Base-by-base conservation (phyloP, 2,329 filamentous ascomycete genomes). In the Plectosphaerella plurivora region DNA sequence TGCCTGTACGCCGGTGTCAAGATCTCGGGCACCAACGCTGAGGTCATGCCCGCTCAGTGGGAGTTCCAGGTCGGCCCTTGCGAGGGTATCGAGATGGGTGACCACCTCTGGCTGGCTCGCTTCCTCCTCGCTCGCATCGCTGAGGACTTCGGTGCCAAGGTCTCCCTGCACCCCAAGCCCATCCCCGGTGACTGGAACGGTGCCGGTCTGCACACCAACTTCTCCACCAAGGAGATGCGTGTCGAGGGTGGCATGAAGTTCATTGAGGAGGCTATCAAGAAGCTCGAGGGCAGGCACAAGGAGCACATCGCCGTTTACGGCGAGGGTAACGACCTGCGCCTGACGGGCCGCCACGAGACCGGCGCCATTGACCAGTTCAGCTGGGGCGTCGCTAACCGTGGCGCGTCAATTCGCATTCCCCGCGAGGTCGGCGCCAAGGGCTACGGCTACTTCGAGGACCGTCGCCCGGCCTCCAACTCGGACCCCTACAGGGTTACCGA, bases 31-130 rank as follows among this genome's bases (percentile, higher is more conserved):
- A 97, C 94, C 78, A 99, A 99, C 74, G 94, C 94, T 60, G 94
- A 99, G 82, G 94, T 99, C 67, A 96, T 97, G 89, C 89, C 91
- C 59, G 91, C 89, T 55, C 93, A 97, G 75, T 97, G 93, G 93
- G 93, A 97, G 73, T 97, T 90, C 85, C 93, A 97, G 72, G 89
- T 97, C 65, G 93, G 93, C 53, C 93, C 93, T 59, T 96, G 90
- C 75, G 73, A 78, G 51, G 93, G 91, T 59, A 97, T 97, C 64
- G 78, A 86, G 70, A 88, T 97, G 81, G 94, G 94, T 72, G 94
- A 99, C 73, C 87, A 97, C 68, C 90, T 99, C 65, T 97, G 93
- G 94, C 80, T 96, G 14, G 64, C 73, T 3, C 87, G 90, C 61
- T 94, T 91, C 79, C 81, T 94, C 65, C 86, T 94, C 49, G 81